A percentile compares a stretch with the other conserved stretches of the same genome.
Evolutionary conservation across 345 rosid genomes (phyloP).

Genomic region (Salix arbutifolia): DNA sequence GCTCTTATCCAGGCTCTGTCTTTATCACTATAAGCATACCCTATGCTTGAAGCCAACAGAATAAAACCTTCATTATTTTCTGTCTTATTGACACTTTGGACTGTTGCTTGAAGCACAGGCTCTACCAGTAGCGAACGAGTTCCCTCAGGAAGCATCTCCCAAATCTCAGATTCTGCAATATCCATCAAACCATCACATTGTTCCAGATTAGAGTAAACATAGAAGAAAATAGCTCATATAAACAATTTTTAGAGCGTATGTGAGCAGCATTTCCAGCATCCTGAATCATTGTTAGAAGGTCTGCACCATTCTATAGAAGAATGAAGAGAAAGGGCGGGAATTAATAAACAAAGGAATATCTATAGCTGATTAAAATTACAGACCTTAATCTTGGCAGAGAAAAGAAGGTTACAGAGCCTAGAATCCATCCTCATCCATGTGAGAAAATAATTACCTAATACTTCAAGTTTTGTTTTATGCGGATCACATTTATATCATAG

Average conservation of each 20-base stretch:
- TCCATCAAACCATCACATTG: conserved; percentile 10
- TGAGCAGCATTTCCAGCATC: background rate
- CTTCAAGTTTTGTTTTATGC: too few species aligned
- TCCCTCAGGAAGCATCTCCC: conserved; percentile 64
- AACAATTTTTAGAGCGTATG: background rate
- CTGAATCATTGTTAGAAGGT: too few species aligned
- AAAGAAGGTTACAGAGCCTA: too few species aligned
- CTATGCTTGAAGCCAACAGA: conserved; percentile 67
- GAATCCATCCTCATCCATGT: background rate
- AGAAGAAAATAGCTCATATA: conserved; percentile 5
- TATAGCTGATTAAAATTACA: background rate
- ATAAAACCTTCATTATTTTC: conserved; percentile 49
- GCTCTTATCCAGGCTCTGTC: conserved; percentile 87
- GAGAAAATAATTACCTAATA: background rate
- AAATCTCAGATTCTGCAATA: conserved; percentile 48
- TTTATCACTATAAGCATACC: conserved; percentile 68
- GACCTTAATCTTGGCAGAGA: background rate
- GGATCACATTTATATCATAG: too few species aligned
- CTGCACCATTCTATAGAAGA: too few species aligned
- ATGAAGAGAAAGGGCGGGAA: too few species aligned
- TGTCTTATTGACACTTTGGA: conserved; percentile 19
- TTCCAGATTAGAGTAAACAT: background rate
- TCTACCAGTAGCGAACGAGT: conserved; percentile 63
- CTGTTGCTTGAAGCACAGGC: conserved; percentile 42
- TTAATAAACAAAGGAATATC: background rate